Evolutionary conservation across 306 rosid species (phyloP), one percentile per base, ranked within the genome.

Genomic region (Cucurbita moschata): DNA sequence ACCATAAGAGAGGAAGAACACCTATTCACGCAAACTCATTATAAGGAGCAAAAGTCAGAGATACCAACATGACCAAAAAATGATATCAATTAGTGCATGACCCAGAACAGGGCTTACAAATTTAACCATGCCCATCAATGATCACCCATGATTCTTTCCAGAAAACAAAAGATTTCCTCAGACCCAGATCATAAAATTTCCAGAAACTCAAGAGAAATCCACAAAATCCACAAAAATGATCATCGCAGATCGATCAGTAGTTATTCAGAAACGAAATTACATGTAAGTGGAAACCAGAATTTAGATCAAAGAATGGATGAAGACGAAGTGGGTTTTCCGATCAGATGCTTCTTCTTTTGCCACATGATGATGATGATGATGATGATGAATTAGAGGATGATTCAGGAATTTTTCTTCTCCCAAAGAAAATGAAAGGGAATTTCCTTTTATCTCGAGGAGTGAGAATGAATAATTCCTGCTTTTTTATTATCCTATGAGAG

Each of bases 211-310:
- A 65, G 10, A 42, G 14, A 13, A 16, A 18, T 44, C 10, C 52
- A 11, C 73, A 82, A 64, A 76, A 79, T 57, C 65, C 53, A 16
- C 64, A 67, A 61, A 38, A 69, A 84, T 59, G 85, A 88, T 90
- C 86, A 46, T 64, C 19, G 67, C 77, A 82, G 92, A 92, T 88
- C 91, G 77, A 79, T 52, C 26, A 51, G 73, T 61, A 79, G 76
- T 47, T 66, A 81, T 65, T 74, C 50, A 85, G 88, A 79, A 78
- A 81, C 35, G 81, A 88, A 85, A 85, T 90, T 90, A 90, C 98
- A 88, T 86, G 83, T 26, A 26, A 26, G 26, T 26, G 26, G 26
- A 26, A 30, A 30, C 35, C 35, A 30, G 2, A 50, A 74, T 75
- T 72, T 60, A 78, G 88, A 85, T 86, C 78, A 84, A 84, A 85